Percentiles rank a stretch among this genome's conserved stretches.
phyloP scores from a whole-genome alignment of 352 stramenopile species.

The Phytophthora rubi region DNA sequence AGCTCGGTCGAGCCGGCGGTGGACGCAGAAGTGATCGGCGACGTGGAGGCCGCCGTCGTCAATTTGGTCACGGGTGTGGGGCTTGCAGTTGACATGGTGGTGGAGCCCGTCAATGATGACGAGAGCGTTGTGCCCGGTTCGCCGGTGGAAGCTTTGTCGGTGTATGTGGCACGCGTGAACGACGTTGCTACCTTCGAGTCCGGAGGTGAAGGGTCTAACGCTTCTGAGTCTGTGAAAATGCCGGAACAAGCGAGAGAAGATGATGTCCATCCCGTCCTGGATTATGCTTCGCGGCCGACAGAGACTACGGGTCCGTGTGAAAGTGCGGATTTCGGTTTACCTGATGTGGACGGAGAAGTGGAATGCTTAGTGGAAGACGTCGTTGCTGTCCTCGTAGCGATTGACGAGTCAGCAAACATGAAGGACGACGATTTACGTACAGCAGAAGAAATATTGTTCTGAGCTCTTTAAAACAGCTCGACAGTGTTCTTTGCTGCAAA shows the following conservation, averaged over 20 bases:
- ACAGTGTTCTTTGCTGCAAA: too few species aligned
- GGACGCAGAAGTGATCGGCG: neutral
- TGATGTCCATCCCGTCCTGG: too few species aligned
- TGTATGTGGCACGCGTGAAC: neutral
- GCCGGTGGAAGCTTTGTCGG: neutral
- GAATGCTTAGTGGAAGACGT: slow-evolving; percentile 21
- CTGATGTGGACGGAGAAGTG: slow-evolving; percentile 6
- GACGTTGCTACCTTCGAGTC: neutral
- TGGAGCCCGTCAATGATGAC: neutral
- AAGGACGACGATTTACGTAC: neutral
- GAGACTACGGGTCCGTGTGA: too few species aligned
- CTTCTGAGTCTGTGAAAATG: neutral
- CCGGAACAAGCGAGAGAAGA: too few species aligned
- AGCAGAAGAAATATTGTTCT: slow-evolving; percentile 4
- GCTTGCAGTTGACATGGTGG: neutral
- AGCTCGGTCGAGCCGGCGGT: neutral
- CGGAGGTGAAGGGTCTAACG: neutral
- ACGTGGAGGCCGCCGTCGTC: neutral
- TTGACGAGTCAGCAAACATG: neutral
- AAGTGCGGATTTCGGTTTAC: neutral
- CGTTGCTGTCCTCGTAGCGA: slow-evolving; percentile 13
- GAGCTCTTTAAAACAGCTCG: neutral
- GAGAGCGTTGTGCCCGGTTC: neutral
- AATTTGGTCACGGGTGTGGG: neutral
- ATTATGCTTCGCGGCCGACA: too few species aligned